A percentile compares a stretch with the other conserved stretches of the same genome.
Conservation (phyloP, 2,329 filamentous ascomycete species). For the Lachnellula subtilissima region DNA sequence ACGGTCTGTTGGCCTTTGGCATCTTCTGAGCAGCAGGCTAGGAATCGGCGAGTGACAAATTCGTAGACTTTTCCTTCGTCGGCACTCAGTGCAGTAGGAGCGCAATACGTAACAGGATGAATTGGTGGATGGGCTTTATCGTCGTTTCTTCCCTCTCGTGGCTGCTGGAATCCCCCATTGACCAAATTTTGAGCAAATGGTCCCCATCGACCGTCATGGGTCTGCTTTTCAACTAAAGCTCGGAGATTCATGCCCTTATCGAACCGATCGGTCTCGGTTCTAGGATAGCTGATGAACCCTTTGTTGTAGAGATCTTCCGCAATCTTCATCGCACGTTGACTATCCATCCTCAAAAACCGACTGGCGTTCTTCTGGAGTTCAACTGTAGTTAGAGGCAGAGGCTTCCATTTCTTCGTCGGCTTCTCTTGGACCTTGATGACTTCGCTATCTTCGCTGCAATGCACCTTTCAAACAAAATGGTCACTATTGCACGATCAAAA, state of each 20-base stretch:
- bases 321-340: conserved; percentile 81
- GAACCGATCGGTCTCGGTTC: conserved; percentile 96
- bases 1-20: conserved; percentile 85
- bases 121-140: conserved; percentile 98
- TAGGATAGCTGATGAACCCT: conserved; percentile 95
- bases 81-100: conserved; percentile 52
- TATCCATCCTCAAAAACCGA: conserved; percentile 81
- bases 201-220: conserved; percentile 72
- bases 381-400: conserved; percentile 88
- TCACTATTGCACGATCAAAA: conserved; percentile 79
- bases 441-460: conserved; percentile 68
- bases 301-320: conserved; percentile 88
- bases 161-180: conserved; percentile 72
- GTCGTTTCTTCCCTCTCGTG: conserved; percentile 79
- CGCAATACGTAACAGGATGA: conserved; percentile 85
- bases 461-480: conserved; percentile 82
- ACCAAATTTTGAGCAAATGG: conserved; percentile 70
- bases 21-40: conserved; percentile 94
- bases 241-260: conserved; percentile 83
- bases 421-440: conserved; percentile 86
- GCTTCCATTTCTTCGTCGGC: conserved; percentile 90
- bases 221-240: conserved; percentile 77
- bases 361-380: conserved; percentile 96
- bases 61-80: conserved; percentile 81
- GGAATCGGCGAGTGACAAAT: conserved; percentile 84